phyloP scores from a whole-genome alignment of 139 green algal species.

The Coelastrella sp. region DNA sequence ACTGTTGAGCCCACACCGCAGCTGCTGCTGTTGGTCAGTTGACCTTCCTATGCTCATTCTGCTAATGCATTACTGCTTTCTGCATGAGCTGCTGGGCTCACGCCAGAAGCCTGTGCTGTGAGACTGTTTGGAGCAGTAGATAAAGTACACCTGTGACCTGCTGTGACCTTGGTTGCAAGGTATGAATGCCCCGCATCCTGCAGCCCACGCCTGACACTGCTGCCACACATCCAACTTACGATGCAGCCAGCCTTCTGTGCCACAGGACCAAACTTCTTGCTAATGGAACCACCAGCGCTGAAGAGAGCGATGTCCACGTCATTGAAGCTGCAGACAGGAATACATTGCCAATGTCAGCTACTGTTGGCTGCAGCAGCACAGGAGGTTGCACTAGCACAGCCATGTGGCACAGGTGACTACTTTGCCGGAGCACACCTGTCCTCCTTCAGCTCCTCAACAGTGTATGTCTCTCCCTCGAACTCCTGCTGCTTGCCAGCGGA shows the following conservation, averaged over 20 bases:
- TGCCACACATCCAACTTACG: slow-evolving; percentile 58
- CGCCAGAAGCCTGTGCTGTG: not conserved
- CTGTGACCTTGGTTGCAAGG: not conserved
- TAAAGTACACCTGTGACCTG: not conserved
- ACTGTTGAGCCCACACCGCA: not conserved
- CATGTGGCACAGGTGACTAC: too few species aligned
- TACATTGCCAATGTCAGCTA: not conserved
- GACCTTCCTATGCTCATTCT: not conserved
- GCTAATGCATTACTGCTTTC: not conserved
- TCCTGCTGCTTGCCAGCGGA: slow-evolving; percentile 92
- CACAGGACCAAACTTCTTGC: slow-evolving; percentile 93
- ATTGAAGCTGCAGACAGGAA: slow-evolving; percentile 80
- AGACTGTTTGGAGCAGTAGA: not conserved
- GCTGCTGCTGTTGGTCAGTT: not conserved
- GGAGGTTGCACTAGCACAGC: slow-evolving; percentile 43
- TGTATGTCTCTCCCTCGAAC: slow-evolving; percentile 92
- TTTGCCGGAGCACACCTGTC: slow-evolving; percentile 67
- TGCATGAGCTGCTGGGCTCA: too few species aligned
- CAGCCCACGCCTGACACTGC: not conserved
- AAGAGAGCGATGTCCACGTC: slow-evolving; percentile 98
- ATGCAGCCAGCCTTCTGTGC: slow-evolving; percentile 88
- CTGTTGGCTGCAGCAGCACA: not conserved
- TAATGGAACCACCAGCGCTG: slow-evolving; percentile 95
- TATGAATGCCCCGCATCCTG: not conserved
- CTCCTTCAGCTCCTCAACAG: slow-evolving; percentile 92